A percentile compares a stretch with the other conserved stretches of the same genome.
These are phyloP conservation scores for Spironucleus salmonicida DNA, from an alignment of 208 protist genomes.

Conservation along the genomic window DNA sequence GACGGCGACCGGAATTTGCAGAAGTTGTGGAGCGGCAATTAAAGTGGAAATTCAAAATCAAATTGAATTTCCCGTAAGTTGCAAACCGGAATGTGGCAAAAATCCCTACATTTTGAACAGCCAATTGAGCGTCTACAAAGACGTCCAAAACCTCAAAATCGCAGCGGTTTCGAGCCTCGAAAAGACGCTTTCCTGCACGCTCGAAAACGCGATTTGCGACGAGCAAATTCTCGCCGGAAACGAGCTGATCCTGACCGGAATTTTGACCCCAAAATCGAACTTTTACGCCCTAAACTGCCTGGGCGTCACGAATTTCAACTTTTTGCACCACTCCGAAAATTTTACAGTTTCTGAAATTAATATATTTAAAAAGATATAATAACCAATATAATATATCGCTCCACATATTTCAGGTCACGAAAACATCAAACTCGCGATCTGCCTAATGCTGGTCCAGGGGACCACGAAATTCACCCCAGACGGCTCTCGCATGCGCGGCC, in stretches of 20 bases:
- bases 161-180: neutral
- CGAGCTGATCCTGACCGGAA: neutral
- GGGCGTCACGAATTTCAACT: neutral
- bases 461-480: constrained; percentile 7
- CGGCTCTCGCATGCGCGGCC: constrained; percentile 55
- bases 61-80: too few relatives aligned
- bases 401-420: neutral
- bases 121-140: neutral
- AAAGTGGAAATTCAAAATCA: too few relatives aligned
- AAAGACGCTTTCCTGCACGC: neutral
- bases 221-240: constrained; percentile 7
- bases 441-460: neutral
- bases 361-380: neutral
- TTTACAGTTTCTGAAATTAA: neutral
- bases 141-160: neutral
- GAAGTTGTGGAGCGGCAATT: too few relatives aligned
- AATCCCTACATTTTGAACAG: neutral
- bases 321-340: neutral
- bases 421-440: neutral
- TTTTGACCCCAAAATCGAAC: neutral
- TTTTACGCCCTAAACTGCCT: neutral
- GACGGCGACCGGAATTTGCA: too few relatives aligned
- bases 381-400: neutral
- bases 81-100: neutral
- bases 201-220: neutral